Percentiles rank a stretch among this genome's conserved stretches.
Conservation (phyloP, 441 rosid species). For the Croton laevigatus region DNA sequence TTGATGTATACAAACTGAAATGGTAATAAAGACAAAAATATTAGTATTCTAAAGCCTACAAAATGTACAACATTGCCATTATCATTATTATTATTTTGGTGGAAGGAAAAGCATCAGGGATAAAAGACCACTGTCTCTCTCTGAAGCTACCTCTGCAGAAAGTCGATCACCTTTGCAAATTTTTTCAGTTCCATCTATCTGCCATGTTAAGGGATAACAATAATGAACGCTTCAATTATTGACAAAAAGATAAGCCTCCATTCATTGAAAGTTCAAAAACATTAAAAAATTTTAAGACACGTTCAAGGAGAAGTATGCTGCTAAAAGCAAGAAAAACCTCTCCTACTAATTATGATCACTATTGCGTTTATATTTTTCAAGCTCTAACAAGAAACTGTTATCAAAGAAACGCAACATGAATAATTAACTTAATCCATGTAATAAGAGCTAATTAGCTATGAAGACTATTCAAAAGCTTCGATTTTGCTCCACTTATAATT, state of each 20-base stretch:
- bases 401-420: neutral
- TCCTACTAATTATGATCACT: neutral
- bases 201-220: slow-evolving; percentile 14
- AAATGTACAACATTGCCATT: neutral
- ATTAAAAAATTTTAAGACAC: neutral
- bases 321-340: slow-evolving; percentile 10
- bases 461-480: neutral
- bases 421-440: neutral
- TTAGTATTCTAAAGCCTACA: slow-evolving; percentile 14
- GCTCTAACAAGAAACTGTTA: neutral
- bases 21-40: slow-evolving; percentile 20
- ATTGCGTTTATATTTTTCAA: neutral
- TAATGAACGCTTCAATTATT: neutral
- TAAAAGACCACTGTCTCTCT: slow-evolving; percentile 69
- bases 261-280: neutral
- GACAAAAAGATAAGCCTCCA: neutral
- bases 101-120: slow-evolving; percentile 13
- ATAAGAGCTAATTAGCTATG: neutral
- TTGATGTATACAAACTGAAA: slow-evolving; percentile 81
- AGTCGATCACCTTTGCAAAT: slow-evolving; percentile 85
- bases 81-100: neutral
- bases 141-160: slow-evolving; percentile 73
- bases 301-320: neutral
- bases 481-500: neutral
- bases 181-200: slow-evolving; percentile 75